These are phyloP conservation scores for Avena sativa DNA, from an alignment of 176 grass and related monocot genomes.

Conservation along the genomic window DNA sequence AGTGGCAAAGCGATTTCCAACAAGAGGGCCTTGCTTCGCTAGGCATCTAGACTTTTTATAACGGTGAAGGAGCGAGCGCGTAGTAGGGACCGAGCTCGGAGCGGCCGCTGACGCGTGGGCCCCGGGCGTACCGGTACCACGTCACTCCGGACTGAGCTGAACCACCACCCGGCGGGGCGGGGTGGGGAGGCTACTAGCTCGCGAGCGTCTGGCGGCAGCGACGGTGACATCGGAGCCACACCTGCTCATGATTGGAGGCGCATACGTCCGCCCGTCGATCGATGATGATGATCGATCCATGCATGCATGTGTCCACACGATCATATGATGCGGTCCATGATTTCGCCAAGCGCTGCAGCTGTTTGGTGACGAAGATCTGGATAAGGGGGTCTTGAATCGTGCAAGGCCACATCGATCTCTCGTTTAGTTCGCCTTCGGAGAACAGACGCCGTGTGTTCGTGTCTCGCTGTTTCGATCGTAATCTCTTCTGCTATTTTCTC, in stretches of 20 bases:
- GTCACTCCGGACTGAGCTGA: background rate
- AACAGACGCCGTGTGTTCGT: too few species aligned
- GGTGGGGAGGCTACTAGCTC: background rate
- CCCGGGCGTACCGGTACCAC: background rate
- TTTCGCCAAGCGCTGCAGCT: too few species aligned
- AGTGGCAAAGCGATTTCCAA: background rate
- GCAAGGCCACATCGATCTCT: too few species aligned
- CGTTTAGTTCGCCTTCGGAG: too few species aligned
- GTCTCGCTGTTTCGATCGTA: too few species aligned
- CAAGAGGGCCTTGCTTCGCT: background rate
- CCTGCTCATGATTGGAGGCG: background rate
- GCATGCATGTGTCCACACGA: too few species aligned
- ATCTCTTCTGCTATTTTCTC: too few species aligned
- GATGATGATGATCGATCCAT: too few species aligned
- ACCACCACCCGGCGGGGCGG: background rate
- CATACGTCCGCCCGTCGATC: too few species aligned
- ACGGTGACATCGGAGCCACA: conserved; percentile 44
- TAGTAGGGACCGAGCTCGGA: background rate
- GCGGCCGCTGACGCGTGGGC: conserved; percentile 26
- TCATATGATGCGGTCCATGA: too few species aligned
- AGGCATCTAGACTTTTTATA: conserved; percentile 49
- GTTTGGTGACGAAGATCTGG: too few species aligned
- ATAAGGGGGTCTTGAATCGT: too few species aligned
- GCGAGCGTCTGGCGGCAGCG: conserved; percentile 27
- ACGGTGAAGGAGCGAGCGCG: background rate